These are phyloP conservation scores for Hymenoscyphus fraxineus DNA, from an alignment of 2,329 filamentous ascomycete genomes.

Conservation along the genomic window DNA sequence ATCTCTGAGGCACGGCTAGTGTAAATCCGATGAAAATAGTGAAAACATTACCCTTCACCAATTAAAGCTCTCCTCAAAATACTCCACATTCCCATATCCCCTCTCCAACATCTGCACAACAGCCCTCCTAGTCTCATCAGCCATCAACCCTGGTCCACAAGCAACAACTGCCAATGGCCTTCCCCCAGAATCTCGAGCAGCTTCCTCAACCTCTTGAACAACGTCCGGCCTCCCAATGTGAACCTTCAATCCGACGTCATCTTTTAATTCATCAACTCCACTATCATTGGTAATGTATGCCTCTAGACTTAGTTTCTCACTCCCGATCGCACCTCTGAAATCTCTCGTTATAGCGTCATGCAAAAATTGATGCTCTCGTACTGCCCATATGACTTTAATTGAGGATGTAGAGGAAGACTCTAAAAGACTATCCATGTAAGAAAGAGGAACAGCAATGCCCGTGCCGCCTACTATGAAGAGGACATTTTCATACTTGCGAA, in stretches of 20 bases:
- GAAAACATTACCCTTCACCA: constrained; percentile 5
- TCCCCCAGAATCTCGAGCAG: not conserved
- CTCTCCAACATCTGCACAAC: constrained; percentile 24
- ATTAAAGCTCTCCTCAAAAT: constrained; percentile 17
- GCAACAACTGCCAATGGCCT: constrained; percentile 40
- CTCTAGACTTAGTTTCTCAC: not conserved
- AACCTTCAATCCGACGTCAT: not conserved
- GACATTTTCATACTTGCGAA: constrained; percentile 39
- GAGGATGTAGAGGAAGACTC: constrained; percentile 36
- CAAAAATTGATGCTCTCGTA: constrained; percentile 40
- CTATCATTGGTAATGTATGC: not conserved
- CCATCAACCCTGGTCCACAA: constrained; percentile 45
- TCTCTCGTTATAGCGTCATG: constrained; percentile 36
- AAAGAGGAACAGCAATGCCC: constrained; percentile 42
- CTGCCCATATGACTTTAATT: constrained; percentile 42
- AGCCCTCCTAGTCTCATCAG: constrained; percentile 41
- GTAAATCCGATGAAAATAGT: too few species aligned
- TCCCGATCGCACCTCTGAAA: constrained; percentile 21
- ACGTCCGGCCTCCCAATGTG: constrained; percentile 1
- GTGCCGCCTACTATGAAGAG: constrained; percentile 45
- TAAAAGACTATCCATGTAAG: constrained; percentile 37
- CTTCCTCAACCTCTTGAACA: not conserved
- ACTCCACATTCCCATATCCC: constrained; percentile 12
- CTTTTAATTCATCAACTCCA: not conserved
- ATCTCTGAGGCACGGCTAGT: too few species aligned